A percentile compares a stretch with the other conserved stretches of the same genome.
These are phyloP conservation scores for Rhodotorula sp. DNA, from an alignment of 1,284 basidiomycete genomes.

Conservation along the genomic window DNA sequence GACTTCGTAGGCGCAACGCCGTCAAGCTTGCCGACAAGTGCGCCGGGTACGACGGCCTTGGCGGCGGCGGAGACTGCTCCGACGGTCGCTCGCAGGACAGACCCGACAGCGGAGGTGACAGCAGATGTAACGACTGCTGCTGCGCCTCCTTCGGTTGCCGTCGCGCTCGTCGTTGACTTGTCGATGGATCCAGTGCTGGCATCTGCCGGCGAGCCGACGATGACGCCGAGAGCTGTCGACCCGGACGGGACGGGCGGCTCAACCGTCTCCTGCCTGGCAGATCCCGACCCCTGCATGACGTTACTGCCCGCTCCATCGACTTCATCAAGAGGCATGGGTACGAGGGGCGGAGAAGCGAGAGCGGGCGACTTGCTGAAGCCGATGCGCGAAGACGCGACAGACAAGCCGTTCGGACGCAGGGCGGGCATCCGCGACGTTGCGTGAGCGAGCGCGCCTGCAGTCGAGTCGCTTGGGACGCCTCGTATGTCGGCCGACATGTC, in stretches of 20 bases:
- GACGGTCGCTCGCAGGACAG: not conserved
- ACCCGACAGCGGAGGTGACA: not conserved
- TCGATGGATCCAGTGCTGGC: no score
- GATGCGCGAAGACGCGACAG: not conserved
- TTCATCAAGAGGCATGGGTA: not conserved
- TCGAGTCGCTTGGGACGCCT: slow-evolving; percentile 8
- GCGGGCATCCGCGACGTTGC: slow-evolving; percentile 2
- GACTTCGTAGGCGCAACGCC: not conserved
- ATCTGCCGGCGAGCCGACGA: not conserved
- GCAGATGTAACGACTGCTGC: not conserved
- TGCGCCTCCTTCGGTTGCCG: no score
- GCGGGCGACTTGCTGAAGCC: not conserved
- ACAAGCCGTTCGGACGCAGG: not conserved
- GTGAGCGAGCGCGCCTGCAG: not conserved
- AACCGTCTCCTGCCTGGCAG: not conserved
- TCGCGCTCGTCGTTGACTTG: no score
- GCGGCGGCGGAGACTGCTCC: slow-evolving; percentile 2
- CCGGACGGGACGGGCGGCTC: not conserved
- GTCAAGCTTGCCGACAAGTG: not conserved
- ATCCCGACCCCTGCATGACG: not conserved
- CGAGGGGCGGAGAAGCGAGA: slow-evolving; percentile 14
- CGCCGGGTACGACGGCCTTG: not conserved
- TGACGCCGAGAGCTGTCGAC: slow-evolving; percentile 4
- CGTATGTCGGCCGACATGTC: not conserved
- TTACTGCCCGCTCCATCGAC: not conserved